Conservation (phyloP, 2,329 filamentous ascomycete genomes). For the Gremmenia infestans region DNA sequence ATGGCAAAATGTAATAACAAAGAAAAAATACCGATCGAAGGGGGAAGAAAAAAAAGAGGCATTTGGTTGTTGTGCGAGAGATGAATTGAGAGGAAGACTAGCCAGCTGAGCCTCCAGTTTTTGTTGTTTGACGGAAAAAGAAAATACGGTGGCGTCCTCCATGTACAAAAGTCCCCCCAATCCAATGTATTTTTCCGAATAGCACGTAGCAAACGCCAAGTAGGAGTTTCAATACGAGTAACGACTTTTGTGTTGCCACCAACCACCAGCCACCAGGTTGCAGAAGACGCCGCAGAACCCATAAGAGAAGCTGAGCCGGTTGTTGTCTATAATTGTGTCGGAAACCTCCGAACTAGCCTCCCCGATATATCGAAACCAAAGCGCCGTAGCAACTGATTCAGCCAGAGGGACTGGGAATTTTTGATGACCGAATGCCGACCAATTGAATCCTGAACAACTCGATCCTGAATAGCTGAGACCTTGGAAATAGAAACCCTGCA, state of each 20-base stretch:
- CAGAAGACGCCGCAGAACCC: no score
- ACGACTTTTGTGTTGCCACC: not conserved
- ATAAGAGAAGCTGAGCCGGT: no score
- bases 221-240: not conserved
- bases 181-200: not conserved
- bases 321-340: no score
- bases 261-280: no score
- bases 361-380: no score
- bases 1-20: not conserved
- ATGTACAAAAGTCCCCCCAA: not conserved
- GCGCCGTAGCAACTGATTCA: no score
- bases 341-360: no score
- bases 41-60: slow-evolving; percentile 10
- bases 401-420: no score
- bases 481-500: no score
- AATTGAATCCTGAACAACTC: no score
- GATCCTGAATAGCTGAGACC: no score
- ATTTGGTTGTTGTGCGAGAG: not conserved
- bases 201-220: not conserved
- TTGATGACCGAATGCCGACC: no score
- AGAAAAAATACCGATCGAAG: slow-evolving; percentile 2
- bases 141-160: not conserved
- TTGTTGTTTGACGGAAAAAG: not conserved
- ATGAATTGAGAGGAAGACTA: not conserved
- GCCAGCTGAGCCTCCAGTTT: slow-evolving; percentile 10